Evolutionary conservation across 768 basidiomycete genomes (phyloP).

Genomic region (Sutorius australiensis): DNA sequence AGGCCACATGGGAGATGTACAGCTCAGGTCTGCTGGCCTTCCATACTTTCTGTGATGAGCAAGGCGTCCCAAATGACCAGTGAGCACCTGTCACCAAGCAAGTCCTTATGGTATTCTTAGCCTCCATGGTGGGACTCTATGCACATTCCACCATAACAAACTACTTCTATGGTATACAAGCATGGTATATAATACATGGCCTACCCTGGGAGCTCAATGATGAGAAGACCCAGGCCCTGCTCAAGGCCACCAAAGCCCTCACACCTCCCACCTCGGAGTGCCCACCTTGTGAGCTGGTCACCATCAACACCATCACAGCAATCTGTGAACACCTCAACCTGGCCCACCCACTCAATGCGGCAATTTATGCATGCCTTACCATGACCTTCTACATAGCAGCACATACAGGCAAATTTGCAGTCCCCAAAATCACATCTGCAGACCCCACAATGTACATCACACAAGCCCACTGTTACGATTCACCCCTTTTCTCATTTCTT

Average conservation of each 20-base stretch:
- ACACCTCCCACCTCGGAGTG: conserved; percentile 2
- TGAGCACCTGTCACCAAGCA: background rate
- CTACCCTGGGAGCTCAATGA: background rate
- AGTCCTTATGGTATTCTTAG: conserved; percentile 10
- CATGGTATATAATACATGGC: background rate
- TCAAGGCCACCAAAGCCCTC: conserved; percentile 13
- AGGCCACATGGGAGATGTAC: background rate
- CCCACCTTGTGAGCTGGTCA: too few species aligned
- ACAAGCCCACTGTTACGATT: too few species aligned
- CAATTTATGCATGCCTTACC: too few species aligned
- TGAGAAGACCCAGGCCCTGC: conserved; percentile 7
- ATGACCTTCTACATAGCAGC: too few species aligned
- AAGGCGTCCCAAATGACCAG: conserved; percentile 1
- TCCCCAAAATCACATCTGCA: too few species aligned
- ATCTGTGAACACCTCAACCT: too few species aligned
- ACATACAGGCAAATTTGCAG: too few species aligned
- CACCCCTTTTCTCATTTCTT: too few species aligned
- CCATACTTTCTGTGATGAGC: background rate
- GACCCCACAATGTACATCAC: too few species aligned
- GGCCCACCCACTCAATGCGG: too few species aligned
- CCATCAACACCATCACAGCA: too few species aligned
- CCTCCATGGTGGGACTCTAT: background rate
- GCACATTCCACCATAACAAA: conserved; percentile 10
- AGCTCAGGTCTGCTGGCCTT: background rate
- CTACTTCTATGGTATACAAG: background rate